Percentiles rank a stretch among this genome's conserved stretches.
These are phyloP conservation scores for Colletotrichum phormii DNA, from an alignment of 2,329 filamentous ascomycete genomes.

Conservation along the genomic window DNA sequence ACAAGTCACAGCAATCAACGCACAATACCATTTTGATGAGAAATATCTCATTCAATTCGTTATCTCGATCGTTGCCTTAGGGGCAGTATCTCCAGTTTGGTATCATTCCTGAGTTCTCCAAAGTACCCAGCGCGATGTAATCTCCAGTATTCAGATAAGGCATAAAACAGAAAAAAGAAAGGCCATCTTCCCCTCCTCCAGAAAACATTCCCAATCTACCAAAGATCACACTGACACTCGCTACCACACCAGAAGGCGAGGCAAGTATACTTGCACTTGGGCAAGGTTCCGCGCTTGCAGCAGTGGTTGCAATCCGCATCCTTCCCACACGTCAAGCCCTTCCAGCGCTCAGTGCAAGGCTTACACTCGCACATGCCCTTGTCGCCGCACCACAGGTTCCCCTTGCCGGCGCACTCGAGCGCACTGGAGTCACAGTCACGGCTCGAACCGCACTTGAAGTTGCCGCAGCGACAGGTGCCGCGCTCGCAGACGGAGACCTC, in stretches of 20 bases:
- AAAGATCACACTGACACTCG: neutral
- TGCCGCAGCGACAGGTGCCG: neutral
- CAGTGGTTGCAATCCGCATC: conserved; percentile 11
- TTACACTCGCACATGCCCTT: neutral
- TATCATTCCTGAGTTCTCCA: neutral
- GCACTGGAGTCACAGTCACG: neutral
- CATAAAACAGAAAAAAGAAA: neutral
- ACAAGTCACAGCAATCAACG: neutral
- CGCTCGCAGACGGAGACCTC: neutral
- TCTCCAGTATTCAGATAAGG: neutral
- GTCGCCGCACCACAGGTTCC: conserved; percentile 8
- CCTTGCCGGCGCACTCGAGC: neutral
- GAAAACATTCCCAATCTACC: neutral
- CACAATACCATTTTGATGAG: too few species aligned
- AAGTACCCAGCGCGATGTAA: neutral
- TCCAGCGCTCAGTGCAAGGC: neutral
- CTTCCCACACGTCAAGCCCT: neutral
- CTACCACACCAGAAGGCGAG: neutral
- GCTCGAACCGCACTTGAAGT: neutral
- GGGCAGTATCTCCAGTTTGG: neutral
- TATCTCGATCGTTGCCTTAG: neutral
- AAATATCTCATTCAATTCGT: neutral
- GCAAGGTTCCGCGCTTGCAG: neutral
- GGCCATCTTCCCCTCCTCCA: neutral
- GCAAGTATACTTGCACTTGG: neutral